Evolutionary conservation across 257 asterid species (phyloP), one percentile per base, ranked within the genome.

Genomic region (Mitragyna speciosa): DNA sequence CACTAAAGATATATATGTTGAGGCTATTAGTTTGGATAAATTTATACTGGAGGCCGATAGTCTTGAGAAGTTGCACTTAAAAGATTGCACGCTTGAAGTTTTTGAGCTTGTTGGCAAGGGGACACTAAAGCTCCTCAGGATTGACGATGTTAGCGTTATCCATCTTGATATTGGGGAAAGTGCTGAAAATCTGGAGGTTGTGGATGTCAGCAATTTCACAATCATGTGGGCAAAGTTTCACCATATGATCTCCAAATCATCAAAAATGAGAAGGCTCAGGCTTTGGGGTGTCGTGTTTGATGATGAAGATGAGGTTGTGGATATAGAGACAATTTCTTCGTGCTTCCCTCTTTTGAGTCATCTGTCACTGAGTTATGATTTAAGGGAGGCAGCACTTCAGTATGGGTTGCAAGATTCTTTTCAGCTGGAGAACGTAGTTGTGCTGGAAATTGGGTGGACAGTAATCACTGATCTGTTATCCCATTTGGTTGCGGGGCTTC

Each of bases 241-340:
- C 74, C 91, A 89, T 79, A 94, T 94, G 98, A 92, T 94, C 78
- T 89, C 98, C 59, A 88, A 89, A 79, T 92, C 98, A 1, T 83
- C 96, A 17, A 90, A 87, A 78, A 79, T 94, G 87, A 90, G 77
- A 85, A 87, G 82, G 82, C 97, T 94, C 43, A 87, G 97, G 84
- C 94, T 94, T 10, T 94, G 98, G 98, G 94, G 91, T 79, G 97
- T 94, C 56, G 96, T 94, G 70, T 94, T 94, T 81, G 98, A 94
- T 61, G 94, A 94, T 30, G 98, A 94, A 81, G 98, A 94, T 12
- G 98, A 94, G 89, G 87, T 89, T 83, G 91, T 94, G 48, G 97
- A 91, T 82, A 82, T 94, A n/a, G 97, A 92, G 88, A 89, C 92
- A 30, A 94, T 94, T 49, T 89, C 98, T 16, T 76, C 93, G 26